Conservation (phyloP, 441 rosid species). For the Populus hybrid region DNA sequence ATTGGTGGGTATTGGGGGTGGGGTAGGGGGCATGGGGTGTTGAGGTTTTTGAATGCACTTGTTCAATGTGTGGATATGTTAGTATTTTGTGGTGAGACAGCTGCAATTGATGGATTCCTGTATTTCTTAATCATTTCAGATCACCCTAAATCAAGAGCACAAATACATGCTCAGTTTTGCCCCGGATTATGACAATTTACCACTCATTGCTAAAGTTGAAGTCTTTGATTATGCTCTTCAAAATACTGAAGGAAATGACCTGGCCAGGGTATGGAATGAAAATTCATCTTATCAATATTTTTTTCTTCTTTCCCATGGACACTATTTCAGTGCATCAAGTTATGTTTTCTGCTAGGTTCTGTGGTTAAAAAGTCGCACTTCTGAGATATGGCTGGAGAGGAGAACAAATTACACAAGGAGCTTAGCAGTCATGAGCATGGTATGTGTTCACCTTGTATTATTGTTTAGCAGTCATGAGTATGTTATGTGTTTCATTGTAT, state of each 20-base stretch:
- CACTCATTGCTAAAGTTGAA: conserved; percentile 92
- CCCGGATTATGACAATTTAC: conserved; percentile 94
- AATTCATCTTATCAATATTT: conserved; percentile 10
- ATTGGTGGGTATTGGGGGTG: not conserved
- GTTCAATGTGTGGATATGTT: not conserved
- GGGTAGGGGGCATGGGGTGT: not conserved
- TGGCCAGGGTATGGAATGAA: conserved; percentile 60
- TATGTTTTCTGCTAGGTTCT: conserved; percentile 67
- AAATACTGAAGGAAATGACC: conserved; percentile 96
- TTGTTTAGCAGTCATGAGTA: not conserved
- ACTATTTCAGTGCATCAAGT: conserved; percentile 14
- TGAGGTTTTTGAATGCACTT: not conserved
- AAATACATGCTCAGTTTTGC: conserved; percentile 90
- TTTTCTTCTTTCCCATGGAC: conserved; percentile 8
- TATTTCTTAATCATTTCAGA: conserved; percentile 48
- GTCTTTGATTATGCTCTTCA: conserved; percentile 89
- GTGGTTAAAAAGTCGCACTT: conserved; percentile 98
- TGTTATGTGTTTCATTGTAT: not conserved
- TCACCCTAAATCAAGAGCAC: conserved; percentile 89
- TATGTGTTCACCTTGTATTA: conserved; percentile 31
- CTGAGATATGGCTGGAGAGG: conserved; percentile 99
- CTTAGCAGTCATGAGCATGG: conserved; percentile 99
- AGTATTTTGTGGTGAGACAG: not conserved
- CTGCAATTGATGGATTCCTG: not conserved
- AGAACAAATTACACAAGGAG: conserved; percentile 98